Conservation (phyloP, 148 eudicot genomes). For the Silene uniflora region DNA sequence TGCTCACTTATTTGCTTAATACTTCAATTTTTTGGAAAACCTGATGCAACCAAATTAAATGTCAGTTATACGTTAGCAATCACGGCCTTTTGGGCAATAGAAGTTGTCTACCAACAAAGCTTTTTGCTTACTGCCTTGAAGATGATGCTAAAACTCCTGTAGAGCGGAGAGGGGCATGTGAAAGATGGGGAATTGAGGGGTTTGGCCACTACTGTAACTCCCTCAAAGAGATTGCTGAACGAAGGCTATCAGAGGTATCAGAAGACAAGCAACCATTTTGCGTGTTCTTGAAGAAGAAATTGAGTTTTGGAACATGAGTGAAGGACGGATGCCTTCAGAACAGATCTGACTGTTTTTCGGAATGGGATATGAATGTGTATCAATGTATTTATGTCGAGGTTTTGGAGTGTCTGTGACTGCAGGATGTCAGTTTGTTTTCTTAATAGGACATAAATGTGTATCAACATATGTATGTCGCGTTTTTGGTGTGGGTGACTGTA, state of each 20-base stretch:
- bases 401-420: too few species aligned
- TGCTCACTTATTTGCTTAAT: slow-evolving; percentile 42
- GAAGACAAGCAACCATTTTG: slow-evolving; percentile 44
- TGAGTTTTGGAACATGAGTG: too few species aligned
- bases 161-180: slow-evolving; percentile 55
- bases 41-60: too few species aligned
- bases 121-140: too few species aligned
- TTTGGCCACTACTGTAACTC: slow-evolving; percentile 61
- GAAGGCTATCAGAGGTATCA: slow-evolving; percentile 40
- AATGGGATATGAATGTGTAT: neutral
- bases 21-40: slow-evolving; percentile 54
- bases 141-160: too few species aligned
- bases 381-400: too few species aligned
- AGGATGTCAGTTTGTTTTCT: too few species aligned
- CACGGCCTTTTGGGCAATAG: too few species aligned
- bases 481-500: neutral
- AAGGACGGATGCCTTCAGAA: slow-evolving; percentile 8
- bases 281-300: slow-evolving; percentile 57
- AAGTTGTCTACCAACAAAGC: too few species aligned
- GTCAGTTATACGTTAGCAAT: too few species aligned
- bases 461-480: neutral
- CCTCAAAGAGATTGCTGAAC: slow-evolving; percentile 46
- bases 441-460: neutral
- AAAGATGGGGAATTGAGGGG: slow-evolving; percentile 65
- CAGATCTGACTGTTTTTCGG: neutral